Evolutionary conservation across 2,329 filamentous ascomycete species (phyloP).

Genomic region (Fusarium anguioides): DNA sequence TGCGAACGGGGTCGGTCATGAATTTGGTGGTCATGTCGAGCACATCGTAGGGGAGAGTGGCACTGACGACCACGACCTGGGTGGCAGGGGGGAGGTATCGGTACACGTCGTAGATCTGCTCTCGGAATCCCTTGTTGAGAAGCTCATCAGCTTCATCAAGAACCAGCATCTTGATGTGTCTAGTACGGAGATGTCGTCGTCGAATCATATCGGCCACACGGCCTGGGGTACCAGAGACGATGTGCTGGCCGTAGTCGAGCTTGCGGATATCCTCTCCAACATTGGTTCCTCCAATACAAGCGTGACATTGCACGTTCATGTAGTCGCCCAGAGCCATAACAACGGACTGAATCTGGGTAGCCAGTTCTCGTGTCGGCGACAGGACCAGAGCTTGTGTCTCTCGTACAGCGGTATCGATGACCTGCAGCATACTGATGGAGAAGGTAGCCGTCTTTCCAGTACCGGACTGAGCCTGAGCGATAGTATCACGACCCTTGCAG

Average conservation of each 20-base stretch:
- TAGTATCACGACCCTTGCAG: constrained; percentile 98
- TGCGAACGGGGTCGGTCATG: constrained; percentile 97
- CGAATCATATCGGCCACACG: constrained; percentile 79
- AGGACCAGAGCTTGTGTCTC: constrained; percentile 96
- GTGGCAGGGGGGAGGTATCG: constrained; percentile 95
- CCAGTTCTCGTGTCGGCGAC: constrained; percentile 94
- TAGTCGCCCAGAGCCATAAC: constrained; percentile 99
- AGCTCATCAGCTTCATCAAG: constrained; percentile 71
- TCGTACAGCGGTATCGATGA: constrained; percentile 92
- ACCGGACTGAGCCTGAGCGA: constrained; percentile 96
- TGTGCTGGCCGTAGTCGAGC: constrained; percentile 96
- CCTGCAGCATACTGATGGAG: constrained; percentile 94
- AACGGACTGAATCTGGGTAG: constrained; percentile 97
- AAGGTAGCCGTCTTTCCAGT: constrained; percentile 98
- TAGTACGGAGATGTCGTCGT: constrained; percentile 65
- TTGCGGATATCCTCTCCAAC: constrained; percentile 98
- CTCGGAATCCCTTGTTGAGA: constrained; percentile 93
- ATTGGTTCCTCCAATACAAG: constrained; percentile 97
- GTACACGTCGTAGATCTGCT: constrained; percentile 99
- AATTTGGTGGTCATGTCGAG: constrained; percentile 99
- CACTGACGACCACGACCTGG: constrained; percentile 97
- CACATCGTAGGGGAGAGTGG: constrained; percentile 96
- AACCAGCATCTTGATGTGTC: constrained; percentile 73
- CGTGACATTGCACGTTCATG: constrained; percentile 99
- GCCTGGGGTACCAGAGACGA: constrained; percentile 97